Percentiles rank a stretch among this genome's conserved stretches.
Conservation (phyloP, 169 alveolate genomes). For the Theileria annulata region DNA sequence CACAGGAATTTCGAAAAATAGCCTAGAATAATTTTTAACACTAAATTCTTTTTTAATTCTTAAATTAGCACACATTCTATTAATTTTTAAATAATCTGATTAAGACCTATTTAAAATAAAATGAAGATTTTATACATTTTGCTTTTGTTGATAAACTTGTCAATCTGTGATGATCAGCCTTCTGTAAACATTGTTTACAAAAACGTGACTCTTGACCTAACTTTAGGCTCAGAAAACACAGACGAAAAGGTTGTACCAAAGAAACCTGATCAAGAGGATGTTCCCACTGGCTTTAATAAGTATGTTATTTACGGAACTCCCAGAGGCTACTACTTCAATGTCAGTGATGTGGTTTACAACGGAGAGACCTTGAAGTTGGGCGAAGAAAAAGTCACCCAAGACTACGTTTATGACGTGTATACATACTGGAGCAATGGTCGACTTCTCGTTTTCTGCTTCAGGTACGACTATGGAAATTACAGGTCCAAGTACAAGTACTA, state of each 20-base stretch:
- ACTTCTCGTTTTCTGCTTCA: not conserved
- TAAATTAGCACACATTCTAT: not conserved
- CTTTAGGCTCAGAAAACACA: not conserved
- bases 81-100: too few species aligned
- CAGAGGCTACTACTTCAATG: slow-evolving; percentile 1
- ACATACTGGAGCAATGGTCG: slow-evolving; percentile 4
- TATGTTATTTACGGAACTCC: not conserved
- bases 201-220: slow-evolving; percentile 1
- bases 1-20: not conserved
- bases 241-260: not conserved
- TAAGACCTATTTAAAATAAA: not conserved
- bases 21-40: not conserved
- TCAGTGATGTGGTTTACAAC: not conserved
- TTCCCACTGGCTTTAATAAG: not conserved
- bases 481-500: slow-evolving; percentile 12
- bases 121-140: not conserved
- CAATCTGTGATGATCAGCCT: not conserved
- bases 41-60: not conserved
- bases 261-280: not conserved
- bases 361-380: not conserved
- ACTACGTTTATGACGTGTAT: slow-evolving; percentile 14
- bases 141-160: not conserved
- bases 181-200: not conserved
- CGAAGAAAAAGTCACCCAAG: not conserved
- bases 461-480: not conserved